Percentiles rank a stretch among this genome's conserved stretches.
These are phyloP conservation scores for Botrytis sinoallii DNA, from an alignment of 2,329 filamentous ascomycete genomes.

Conservation along the genomic window DNA sequence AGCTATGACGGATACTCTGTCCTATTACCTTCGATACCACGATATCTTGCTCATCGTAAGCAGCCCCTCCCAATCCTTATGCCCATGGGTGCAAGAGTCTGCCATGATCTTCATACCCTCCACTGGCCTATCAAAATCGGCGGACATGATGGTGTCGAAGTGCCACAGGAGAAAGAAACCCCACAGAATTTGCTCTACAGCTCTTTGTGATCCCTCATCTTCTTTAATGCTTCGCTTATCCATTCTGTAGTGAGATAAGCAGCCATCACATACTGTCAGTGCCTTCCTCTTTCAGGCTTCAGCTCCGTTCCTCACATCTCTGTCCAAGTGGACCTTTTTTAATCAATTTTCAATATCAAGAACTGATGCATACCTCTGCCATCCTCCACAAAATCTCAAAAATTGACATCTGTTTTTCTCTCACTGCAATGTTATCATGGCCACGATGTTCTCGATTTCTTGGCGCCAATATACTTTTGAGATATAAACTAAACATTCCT, in stretches of 20 bases:
- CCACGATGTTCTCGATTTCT: neutral
- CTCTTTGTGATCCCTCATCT: neutral
- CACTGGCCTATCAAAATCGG: neutral
- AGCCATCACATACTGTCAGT: neutral
- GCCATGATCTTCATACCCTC: neutral
- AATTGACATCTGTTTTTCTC: neutral
- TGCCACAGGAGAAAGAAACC: neutral
- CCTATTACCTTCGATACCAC: neutral
- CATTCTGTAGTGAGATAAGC: neutral
- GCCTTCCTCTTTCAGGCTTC: neutral
- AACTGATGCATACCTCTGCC: neutral
- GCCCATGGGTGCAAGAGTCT: no score
- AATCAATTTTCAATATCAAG: neutral
- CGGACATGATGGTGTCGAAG: neutral
- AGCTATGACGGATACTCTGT: neutral
- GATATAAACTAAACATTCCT: neutral
- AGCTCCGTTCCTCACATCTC: neutral
- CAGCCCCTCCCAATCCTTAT: neutral
- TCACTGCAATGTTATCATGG: neutral
- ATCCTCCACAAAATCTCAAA: neutral
- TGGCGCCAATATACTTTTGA: neutral
- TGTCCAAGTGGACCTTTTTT: neutral
- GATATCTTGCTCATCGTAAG: neutral
- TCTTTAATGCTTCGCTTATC: neutral
- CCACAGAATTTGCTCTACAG: neutral